phyloP scores from a whole-genome alignment of 306 rosid genomes.

The Trifolium subterraneum region DNA sequence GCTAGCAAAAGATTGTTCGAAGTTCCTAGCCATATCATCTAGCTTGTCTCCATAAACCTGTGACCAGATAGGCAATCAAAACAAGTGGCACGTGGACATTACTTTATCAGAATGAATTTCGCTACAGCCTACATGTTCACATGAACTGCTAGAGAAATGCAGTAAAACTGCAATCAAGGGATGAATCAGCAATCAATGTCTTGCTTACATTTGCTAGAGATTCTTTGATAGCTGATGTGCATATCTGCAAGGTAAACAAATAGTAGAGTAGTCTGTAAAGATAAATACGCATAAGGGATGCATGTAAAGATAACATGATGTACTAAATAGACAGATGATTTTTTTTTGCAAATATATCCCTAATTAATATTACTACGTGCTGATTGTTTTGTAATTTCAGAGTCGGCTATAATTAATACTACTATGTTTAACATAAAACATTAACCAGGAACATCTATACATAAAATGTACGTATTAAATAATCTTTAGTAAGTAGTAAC shows the following conservation, averaged over 20 bases:
- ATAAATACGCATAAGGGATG: background rate
- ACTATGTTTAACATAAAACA: no score
- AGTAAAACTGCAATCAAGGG: constrained; percentile 50
- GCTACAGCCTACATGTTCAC: constrained; percentile 34
- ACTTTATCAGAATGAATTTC: constrained; percentile 50
- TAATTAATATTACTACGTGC: no score
- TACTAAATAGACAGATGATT: no score
- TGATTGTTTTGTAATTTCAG: no score
- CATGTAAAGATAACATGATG: no score
- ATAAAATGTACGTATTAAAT: no score
- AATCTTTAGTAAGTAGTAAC: no score
- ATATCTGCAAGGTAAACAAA: constrained; percentile 62
- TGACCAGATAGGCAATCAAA: constrained; percentile 47
- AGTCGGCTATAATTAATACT: no score
- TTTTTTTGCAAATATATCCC: no score
- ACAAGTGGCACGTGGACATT: constrained; percentile 42
- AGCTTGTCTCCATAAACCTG: constrained; percentile 83
- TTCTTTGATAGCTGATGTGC: constrained; percentile 79
- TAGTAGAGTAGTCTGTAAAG: constrained; percentile 10
- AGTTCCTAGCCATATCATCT: constrained; percentile 70
- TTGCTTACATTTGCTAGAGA: constrained; percentile 88
- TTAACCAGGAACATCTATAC: background rate
- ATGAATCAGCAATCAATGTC: constrained; percentile 49
- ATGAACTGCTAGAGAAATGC: constrained; percentile 45
- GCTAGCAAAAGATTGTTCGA: constrained; percentile 78